Conservation (phyloP, 2,329 filamentous ascomycete species). For the Diaporthe destruens region DNA sequence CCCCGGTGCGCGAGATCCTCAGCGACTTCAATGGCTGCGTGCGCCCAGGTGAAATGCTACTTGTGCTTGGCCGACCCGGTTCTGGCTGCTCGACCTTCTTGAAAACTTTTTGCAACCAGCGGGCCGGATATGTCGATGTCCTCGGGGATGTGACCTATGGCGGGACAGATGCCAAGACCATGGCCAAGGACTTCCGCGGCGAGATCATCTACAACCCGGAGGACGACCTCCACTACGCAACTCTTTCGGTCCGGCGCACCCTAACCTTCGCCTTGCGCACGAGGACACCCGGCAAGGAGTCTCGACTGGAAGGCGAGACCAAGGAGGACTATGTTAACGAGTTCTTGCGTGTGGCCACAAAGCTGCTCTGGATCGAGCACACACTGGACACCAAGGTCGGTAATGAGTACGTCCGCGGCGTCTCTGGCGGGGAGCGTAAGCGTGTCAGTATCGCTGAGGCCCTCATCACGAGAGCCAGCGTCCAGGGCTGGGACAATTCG, state of each 20-base stretch:
- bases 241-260: slow-evolving; percentile 82
- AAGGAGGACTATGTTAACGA: slow-evolving; percentile 69
- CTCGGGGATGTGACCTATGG: slow-evolving; percentile 25
- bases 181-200: slow-evolving; percentile 82
- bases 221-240: slow-evolving; percentile 84
- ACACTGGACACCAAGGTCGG: slow-evolving; percentile 76
- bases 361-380: slow-evolving; percentile 78
- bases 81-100: slow-evolving; percentile 28
- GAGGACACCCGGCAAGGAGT: slow-evolving; percentile 67
- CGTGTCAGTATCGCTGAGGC: slow-evolving; percentile 75
- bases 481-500: slow-evolving; percentile 78
- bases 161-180: slow-evolving; percentile 67
- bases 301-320: slow-evolving; percentile 68
- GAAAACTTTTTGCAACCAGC: slow-evolving; percentile 32
- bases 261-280: slow-evolving; percentile 81
- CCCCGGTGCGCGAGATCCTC: slow-evolving; percentile 73
- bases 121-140: slow-evolving; percentile 33
- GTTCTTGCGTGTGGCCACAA: slow-evolving; percentile 78
- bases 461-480: slow-evolving; percentile 66
- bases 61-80: slow-evolving; percentile 41
- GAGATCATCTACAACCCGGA: slow-evolving; percentile 90
- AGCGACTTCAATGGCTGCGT: slow-evolving; percentile 52
- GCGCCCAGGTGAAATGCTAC: slow-evolving; percentile 25
- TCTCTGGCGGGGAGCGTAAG: slow-evolving; percentile 77
- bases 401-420: slow-evolving; percentile 74